Conservation (phyloP, 2,329 filamentous ascomycete species). For the Dothideomycetidae sp. region DNA sequence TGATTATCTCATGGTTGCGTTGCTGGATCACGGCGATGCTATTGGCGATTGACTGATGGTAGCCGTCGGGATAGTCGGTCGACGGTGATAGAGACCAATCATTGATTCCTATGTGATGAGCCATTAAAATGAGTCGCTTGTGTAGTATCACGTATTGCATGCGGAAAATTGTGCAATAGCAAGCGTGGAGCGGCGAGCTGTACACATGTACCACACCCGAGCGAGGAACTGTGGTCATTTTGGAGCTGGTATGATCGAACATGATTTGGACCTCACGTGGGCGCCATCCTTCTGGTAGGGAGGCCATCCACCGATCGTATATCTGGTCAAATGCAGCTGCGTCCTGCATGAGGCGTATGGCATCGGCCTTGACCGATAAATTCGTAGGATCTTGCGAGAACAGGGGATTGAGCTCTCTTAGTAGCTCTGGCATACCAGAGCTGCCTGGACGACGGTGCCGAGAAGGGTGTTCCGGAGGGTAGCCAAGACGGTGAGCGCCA, state of each 20-base stretch:
- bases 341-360: not conserved
- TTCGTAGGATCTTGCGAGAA: slow-evolving; percentile 2
- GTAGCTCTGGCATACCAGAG: slow-evolving; percentile 6
- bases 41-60: not conserved
- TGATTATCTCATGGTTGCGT: slow-evolving; percentile 5
- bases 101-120: slow-evolving; percentile 2
- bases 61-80: not conserved
- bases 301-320: slow-evolving; percentile 3
- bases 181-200: slow-evolving; percentile 3
- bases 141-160: slow-evolving; percentile 7
- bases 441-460: slow-evolving; percentile 4
- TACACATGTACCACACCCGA: slow-evolving; percentile 7
- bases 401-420: slow-evolving; percentile 4
- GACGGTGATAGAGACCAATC: slow-evolving; percentile 9
- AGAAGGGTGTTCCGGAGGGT: slow-evolving; percentile 7
- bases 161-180: slow-evolving; percentile 7
- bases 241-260: slow-evolving; percentile 1
- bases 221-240: slow-evolving; percentile 1
- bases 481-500: slow-evolving; percentile 6
- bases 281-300: slow-evolving; percentile 1
- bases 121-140: slow-evolving; percentile 3
- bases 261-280: not conserved
- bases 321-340: slow-evolving; percentile 4
- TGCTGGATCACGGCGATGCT: slow-evolving; percentile 2
- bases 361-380: slow-evolving; percentile 1